phyloP scores from a whole-genome alignment of 2,329 filamentous ascomycete genomes.

The Remersonia thermophila region DNA sequence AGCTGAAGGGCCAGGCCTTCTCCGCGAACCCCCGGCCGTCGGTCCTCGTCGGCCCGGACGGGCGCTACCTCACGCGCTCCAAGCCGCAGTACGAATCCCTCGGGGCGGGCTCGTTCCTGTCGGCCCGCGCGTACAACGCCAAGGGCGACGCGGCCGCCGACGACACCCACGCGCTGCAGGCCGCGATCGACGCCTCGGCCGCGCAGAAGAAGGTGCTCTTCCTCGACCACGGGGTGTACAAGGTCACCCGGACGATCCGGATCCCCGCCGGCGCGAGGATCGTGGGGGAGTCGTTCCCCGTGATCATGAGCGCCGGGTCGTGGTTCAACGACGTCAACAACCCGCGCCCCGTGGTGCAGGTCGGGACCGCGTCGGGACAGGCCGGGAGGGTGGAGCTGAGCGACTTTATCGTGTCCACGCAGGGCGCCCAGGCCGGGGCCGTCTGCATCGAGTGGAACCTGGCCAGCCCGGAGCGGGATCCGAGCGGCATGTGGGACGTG shows the following conservation, averaged over 20 bases:
- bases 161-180: slow-evolving; percentile 47
- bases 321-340: slow-evolving; percentile 45
- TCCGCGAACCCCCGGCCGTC: slow-evolving; percentile 36
- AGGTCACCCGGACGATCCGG: slow-evolving; percentile 33
- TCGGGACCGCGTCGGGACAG: slow-evolving; percentile 45
- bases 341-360: slow-evolving; percentile 51
- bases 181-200: slow-evolving; percentile 39
- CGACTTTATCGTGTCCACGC: slow-evolving; percentile 60
- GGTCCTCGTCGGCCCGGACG: slow-evolving; percentile 33
- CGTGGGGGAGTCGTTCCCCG: slow-evolving; percentile 43
- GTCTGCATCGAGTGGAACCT: slow-evolving; percentile 63
- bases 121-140: slow-evolving; percentile 23
- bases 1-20: slow-evolving; percentile 32
- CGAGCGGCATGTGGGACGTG: slow-evolving; percentile 57
- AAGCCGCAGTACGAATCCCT: slow-evolving; percentile 60
- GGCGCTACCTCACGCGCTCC: slow-evolving; percentile 47
- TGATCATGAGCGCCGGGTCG: slow-evolving; percentile 41
- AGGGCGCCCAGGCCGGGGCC: slow-evolving; percentile 53
- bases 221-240: slow-evolving; percentile 45
- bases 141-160: slow-evolving; percentile 43
- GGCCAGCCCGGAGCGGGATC: slow-evolving; percentile 25
- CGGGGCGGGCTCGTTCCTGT: slow-evolving; percentile 45
- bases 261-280: slow-evolving; percentile 36
- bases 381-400: slow-evolving; percentile 54
- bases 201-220: slow-evolving; percentile 38